Evolutionary conservation across 768 basidiomycete species (phyloP).

Genomic region (Mycena pura): DNA sequence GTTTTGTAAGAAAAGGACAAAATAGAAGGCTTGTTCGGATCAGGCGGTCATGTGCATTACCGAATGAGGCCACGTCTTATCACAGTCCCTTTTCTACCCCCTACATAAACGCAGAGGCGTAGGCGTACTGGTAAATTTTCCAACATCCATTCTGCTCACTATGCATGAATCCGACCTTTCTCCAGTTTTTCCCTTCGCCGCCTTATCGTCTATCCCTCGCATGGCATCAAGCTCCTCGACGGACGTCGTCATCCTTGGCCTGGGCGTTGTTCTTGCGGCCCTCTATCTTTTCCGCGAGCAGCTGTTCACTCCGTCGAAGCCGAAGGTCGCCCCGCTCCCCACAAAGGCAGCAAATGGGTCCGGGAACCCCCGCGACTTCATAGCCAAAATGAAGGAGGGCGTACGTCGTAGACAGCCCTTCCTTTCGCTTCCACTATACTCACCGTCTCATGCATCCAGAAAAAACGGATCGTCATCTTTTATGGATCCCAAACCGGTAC

Average conservation of each 20-base stretch:
- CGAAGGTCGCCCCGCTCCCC: slow-evolving; percentile 57
- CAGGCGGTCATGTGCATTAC: slow-evolving; percentile 5
- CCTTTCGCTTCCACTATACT: slow-evolving; percentile 4
- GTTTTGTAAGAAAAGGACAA: no score
- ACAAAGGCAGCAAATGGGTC: slow-evolving; percentile 66
- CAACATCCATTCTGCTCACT: not conserved
- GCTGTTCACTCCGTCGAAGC: slow-evolving; percentile 71
- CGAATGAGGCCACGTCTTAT: slow-evolving; percentile 19
- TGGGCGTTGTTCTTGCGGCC: slow-evolving; percentile 79
- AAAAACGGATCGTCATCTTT: slow-evolving; percentile 96
- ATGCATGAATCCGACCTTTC: slow-evolving; percentile 35
- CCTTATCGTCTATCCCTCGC: slow-evolving; percentile 36
- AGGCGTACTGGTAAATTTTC: slow-evolving; percentile 4
- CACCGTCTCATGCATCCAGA: slow-evolving; percentile 54
- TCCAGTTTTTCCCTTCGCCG: slow-evolving; percentile 40
- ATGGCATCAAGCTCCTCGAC: slow-evolving; percentile 73
- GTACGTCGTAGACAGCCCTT: slow-evolving; percentile 57
- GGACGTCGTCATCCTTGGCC: slow-evolving; percentile 72
- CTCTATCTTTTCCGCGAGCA: slow-evolving; percentile 86
- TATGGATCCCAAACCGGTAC: slow-evolving; percentile 99
- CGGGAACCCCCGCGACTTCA: slow-evolving; percentile 92
- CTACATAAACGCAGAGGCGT: not conserved
- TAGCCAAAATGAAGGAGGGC: slow-evolving; percentile 91
- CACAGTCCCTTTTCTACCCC: not conserved
- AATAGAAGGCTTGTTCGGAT: no score